A percentile compares a stretch with the other conserved stretches of the same genome.
phyloP scores from a whole-genome alignment of 768 basidiomycete species.

The Hortiboletus flavorubellus region DNA sequence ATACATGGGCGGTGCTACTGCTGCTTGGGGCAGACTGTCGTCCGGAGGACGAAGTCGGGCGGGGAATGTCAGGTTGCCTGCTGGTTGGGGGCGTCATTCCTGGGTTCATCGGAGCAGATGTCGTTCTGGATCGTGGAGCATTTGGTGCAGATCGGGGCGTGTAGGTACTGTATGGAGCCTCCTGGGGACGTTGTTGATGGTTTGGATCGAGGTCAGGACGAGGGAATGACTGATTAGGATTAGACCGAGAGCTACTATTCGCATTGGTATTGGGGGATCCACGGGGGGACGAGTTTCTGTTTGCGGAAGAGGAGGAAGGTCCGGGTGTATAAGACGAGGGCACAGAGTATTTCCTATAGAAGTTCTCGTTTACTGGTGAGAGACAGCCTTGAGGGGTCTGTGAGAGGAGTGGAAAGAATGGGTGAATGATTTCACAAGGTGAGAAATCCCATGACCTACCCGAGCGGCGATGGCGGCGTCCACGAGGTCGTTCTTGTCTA shows the following conservation, averaged over 20 bases:
- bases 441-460: constrained; percentile 39
- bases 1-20: constrained; percentile 5
- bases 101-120: constrained; percentile 21
- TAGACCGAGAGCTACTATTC: constrained; percentile 23
- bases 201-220: constrained; percentile 62
- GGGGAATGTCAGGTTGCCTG: constrained; percentile 3
- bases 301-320: constrained; percentile 14
- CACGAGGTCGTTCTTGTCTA: constrained; percentile 79
- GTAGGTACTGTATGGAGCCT: constrained; percentile 4
- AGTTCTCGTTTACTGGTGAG: constrained; percentile 54
- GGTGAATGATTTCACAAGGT: not conserved
- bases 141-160: constrained; percentile 18
- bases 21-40: constrained; percentile 7
- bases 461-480: constrained; percentile 51
- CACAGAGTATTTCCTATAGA: constrained; percentile 31
- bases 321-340: constrained; percentile 14
- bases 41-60: constrained; percentile 22
- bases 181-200: constrained; percentile 27
- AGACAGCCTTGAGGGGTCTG: constrained; percentile 65
- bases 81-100: constrained; percentile 1
- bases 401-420: not conserved
- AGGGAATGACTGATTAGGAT: constrained; percentile 41
- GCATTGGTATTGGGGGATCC: constrained; percentile 4
- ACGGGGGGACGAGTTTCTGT: constrained; percentile 16
- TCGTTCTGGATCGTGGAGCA: constrained; percentile 17